These are phyloP conservation scores for Canavalia ensiformis DNA, from an alignment of 306 rosid genomes.

Conservation along the genomic window DNA sequence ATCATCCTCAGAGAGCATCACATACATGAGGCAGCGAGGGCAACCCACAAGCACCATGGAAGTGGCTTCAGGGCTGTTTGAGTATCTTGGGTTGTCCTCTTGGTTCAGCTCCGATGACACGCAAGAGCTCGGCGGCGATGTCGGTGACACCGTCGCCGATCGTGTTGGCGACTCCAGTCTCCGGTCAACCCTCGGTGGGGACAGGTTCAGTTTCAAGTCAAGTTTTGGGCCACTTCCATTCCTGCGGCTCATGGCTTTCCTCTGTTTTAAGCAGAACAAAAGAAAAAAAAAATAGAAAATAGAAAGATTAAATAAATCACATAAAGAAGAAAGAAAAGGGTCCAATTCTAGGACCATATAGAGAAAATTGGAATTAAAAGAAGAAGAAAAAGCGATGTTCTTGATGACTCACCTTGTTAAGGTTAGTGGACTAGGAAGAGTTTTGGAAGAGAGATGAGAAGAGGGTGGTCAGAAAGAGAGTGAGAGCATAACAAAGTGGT, in stretches of 20 bases:
- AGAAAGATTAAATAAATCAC: not conserved
- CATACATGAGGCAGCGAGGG: constrained; percentile 96
- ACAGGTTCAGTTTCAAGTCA: constrained; percentile 89
- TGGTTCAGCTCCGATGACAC: constrained; percentile 83
- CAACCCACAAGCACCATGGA: constrained; percentile 95
- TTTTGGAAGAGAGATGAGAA: not conserved
- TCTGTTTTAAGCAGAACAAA: constrained; percentile 13
- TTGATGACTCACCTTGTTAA: constrained; percentile 21
- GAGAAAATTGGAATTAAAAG: not conserved
- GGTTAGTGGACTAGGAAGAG: not conserved
- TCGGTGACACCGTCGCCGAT: constrained; percentile 77
- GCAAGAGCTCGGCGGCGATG: constrained; percentile 88
- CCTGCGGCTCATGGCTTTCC: constrained; percentile 72
- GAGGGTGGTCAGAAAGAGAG: constrained; percentile 20
- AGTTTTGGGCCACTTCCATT: constrained; percentile 79
- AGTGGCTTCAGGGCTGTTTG: constrained; percentile 86
- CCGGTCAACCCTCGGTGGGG: constrained; percentile 78
- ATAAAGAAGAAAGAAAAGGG: not conserved
- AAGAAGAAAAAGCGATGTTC: not conserved
- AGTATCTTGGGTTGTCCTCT: constrained; percentile 55
- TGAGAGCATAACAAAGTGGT: constrained; percentile 33
- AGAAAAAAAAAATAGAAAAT: not conserved
- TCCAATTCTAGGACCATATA: constrained; percentile 11
- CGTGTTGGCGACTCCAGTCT: constrained; percentile 68
- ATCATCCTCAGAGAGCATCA: constrained; percentile 93